Percentiles rank a stretch among this genome's conserved stretches.
These are phyloP conservation scores for Prunus persica DNA, from an alignment of 306 rosid species.

Conservation along the genomic window DNA sequence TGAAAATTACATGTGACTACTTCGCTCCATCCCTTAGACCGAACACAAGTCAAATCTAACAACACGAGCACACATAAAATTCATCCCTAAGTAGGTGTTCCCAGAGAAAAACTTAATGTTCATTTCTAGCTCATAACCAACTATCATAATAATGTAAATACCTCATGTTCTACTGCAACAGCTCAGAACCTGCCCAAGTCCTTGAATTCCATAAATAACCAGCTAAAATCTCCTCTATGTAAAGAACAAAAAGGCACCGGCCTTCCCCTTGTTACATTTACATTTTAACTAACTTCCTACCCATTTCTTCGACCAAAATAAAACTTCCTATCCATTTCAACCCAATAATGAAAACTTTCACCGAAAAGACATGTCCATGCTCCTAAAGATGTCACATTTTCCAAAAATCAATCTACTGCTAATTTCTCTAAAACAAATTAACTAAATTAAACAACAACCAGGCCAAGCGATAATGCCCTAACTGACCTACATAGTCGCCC, in stretches of 20 bases:
- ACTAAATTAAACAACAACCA: not conserved
- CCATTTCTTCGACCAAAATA: too few species aligned
- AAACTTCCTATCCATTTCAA: not conserved
- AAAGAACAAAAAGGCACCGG: not conserved
- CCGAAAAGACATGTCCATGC: not conserved
- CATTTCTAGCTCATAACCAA: not conserved
- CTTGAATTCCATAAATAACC: not conserved
- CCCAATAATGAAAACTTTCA: not conserved
- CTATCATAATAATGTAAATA: not conserved
- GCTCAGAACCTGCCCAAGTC: not conserved
- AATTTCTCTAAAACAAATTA: not conserved
- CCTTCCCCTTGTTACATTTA: not conserved
- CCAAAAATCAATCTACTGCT: not conserved
- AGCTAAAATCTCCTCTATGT: not conserved
- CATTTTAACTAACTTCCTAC: not conserved
- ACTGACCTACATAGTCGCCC: slow-evolving; percentile 48
- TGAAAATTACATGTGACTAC: not conserved
- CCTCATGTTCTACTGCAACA: not conserved
- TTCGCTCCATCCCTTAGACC: not conserved
- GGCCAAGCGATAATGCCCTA: not conserved
- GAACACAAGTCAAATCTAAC: not conserved
- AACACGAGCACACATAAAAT: not conserved
- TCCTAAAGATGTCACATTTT: not conserved
- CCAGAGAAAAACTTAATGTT: not conserved
- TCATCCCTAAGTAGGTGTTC: not conserved